Conservation (phyloP, 345 rosid genomes). For the Brassica rapa region DNA sequence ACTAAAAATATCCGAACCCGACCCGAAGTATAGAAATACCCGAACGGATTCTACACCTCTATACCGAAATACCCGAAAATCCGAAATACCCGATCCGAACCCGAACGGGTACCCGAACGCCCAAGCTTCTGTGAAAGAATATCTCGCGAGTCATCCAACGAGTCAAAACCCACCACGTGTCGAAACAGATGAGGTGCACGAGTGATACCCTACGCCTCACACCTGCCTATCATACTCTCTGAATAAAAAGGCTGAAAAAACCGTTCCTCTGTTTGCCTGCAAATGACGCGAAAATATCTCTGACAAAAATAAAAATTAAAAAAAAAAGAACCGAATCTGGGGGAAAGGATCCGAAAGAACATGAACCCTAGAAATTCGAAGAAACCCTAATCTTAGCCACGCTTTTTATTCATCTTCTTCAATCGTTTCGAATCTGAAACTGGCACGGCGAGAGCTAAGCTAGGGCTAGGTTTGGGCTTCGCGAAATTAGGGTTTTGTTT, state of each 20-base stretch:
- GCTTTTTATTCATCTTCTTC: constrained; percentile 21
- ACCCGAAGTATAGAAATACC: too few species aligned
- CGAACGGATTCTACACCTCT: too few species aligned
- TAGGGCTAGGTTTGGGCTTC: background rate
- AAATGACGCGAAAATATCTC: constrained; percentile 45
- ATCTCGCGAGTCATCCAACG: constrained; percentile 36
- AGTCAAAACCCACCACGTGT: constrained; percentile 28
- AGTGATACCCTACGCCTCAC: constrained; percentile 36
- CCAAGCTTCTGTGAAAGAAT: background rate
- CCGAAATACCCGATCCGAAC: too few species aligned
- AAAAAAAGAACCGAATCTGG: background rate
- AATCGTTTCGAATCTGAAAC: constrained; percentile 26
- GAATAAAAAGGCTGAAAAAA: constrained; percentile 17
- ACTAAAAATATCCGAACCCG: too few species aligned
- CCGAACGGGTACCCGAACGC: too few species aligned
- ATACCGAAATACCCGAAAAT: too few species aligned
- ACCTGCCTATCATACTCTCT: constrained; percentile 34
- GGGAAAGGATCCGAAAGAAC: constrained; percentile 51
- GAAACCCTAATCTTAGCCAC: constrained; percentile 87
- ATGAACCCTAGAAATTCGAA: constrained; percentile 50
- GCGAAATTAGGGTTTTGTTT: constrained; percentile 41
- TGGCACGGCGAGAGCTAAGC: constrained; percentile 2
- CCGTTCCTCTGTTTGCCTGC: constrained; percentile 58
- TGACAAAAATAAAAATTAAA: background rate
- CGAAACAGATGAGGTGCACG: constrained; percentile 36